These are phyloP conservation scores for Cephalotrichum gorgonifer DNA, from an alignment of 2,329 filamentous ascomycete species.

Conservation along the genomic window DNA sequence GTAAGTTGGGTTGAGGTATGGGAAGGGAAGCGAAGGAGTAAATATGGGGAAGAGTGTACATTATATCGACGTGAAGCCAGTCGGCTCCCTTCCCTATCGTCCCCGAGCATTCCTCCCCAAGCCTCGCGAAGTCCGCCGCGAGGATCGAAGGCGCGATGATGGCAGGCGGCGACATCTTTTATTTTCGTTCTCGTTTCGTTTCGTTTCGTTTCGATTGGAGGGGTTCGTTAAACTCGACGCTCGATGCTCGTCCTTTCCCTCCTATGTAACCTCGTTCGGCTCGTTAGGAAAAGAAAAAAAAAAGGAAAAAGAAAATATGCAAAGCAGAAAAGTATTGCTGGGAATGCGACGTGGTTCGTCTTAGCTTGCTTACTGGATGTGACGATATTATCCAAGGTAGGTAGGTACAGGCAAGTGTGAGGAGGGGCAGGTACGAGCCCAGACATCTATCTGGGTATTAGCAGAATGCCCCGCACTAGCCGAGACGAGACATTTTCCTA, in stretches of 20 bases:
- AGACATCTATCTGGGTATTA: too few relatives aligned
- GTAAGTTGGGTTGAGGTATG: background rate
- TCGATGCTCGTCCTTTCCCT: background rate
- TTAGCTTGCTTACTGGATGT: too few relatives aligned
- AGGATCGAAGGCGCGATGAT: constrained; percentile 99
- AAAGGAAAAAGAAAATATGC: background rate
- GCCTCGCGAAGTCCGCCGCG: constrained; percentile 84
- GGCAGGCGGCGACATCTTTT: constrained; percentile 69
- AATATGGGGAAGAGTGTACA: constrained; percentile 29
- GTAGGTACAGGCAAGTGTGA: too few relatives aligned
- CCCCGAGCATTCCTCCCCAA: constrained; percentile 75
- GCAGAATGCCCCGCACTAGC: too few relatives aligned
- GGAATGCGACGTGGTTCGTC: background rate
- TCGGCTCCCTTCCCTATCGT: constrained; percentile 83
- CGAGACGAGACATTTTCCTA: too few relatives aligned
- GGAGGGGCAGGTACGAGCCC: too few relatives aligned
- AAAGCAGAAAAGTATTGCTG: background rate
- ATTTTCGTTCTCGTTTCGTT: background rate
- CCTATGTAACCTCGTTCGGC: too few relatives aligned
- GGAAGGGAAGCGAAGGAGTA: background rate
- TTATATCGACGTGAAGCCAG: constrained; percentile 93
- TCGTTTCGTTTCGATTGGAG: background rate
- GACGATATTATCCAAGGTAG: too few relatives aligned
- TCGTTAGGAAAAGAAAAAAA: background rate
- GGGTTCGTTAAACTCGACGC: background rate